Base-by-base conservation (phyloP, 2,329 filamentous ascomycete species). In the Coleophoma cylindrospora region DNA sequence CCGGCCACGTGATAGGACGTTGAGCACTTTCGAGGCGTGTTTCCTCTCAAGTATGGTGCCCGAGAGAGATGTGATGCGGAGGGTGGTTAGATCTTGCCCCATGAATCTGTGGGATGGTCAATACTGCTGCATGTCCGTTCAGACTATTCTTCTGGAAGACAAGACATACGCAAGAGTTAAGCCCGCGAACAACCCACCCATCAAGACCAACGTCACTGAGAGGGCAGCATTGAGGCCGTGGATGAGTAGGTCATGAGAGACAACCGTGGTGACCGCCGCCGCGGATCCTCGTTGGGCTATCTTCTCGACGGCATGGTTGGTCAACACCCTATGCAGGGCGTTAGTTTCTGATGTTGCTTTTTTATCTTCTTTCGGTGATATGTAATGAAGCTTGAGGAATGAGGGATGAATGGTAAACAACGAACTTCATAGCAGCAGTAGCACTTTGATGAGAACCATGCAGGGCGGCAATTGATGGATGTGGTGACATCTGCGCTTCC, bases 121-220 rank as follows among this genome's bases (percentile, higher is more conserved):
- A 27, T 38, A 27, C 32, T 33, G 32, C 12, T 44, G 27, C n/a
- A 32, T 22, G 4, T n/a, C 17, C 19, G 21, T 9, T 12, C 34
- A 15, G 27, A 12, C 17, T 19, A 2, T 19, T 19, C 19, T 19
- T 19, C 19, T 3, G 19, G 27, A 13, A 32, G 49, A 34, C 10
- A 27, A 46, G 44, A 74, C 81, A 64, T 72, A 85, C 77, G 88
- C 88, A 63, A 92, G 89, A 34, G 92, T 97, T 66, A 97, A 71
- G 27, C 92, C 92, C 8, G 92, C 92, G 70, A 97, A 97, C 40
- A 89, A 88, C 51, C 92, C 92, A 53, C 92, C 92, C 1, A 88
- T 78, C 51, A 96, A 36, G 41, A 59, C 52, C 19, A 59, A 44
- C 12, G 36, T n/a, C 11, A 44, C 21, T 4, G 41, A 44, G 11